Base-by-base conservation (phyloP, 1,284 basidiomycete species). In the Microbotryomycetes sp. region DNA sequence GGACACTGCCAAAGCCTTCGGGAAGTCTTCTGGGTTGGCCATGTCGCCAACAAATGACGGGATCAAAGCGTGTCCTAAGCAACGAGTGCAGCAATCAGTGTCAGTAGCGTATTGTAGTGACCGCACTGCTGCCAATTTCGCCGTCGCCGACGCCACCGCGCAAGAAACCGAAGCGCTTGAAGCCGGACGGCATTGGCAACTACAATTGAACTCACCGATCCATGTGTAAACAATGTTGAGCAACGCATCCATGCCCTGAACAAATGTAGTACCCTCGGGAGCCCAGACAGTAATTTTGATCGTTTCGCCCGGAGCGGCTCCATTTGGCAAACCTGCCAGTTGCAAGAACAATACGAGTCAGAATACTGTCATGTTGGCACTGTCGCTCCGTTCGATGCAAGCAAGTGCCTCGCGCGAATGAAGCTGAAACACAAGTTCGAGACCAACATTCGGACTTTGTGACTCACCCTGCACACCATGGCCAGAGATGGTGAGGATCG, bases 21-120 rank as follows among this genome's bases (percentile, higher is more conserved):
- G 64, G 76, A 87, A 87, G 62, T 86, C 84, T 60, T 80, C 79
- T 0, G 83, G 83, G 28, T 81, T 76, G 68, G 79, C 77, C 82
- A 84, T 83, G 70, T 83, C 82, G 51, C 48, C 77, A 73, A 64
- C 76, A 68, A 78, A 80, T 0, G 76, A 77, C 0, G 78, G 78
- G 68, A 79, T 78, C 52, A 80, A 72, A 45, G 81, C 81, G 68
- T 87, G 85, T 0, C 84, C 84, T 50, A 86, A 80, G 71, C 82
- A 83, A 2, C 84, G 83, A 73, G 84, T 84, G 16, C n/a, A n/a
- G n/a, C n/a, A n/a, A n/a, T n/a, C n/a, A n/a, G n/a, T n/a, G n/a
- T n/a, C n/a, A n/a, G n/a, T n/a, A n/a, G n/a, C n/a, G n/a, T n/a
- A n/a, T n/a, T n/a, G n/a, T n/a, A n/a, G n/a, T n/a, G n/a, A n/a